Evolutionary conservation across 2,329 filamentous ascomycete species (phyloP), one percentile per base, ranked within the genome.

Genomic region (Aquanectria penicillioides): DNA sequence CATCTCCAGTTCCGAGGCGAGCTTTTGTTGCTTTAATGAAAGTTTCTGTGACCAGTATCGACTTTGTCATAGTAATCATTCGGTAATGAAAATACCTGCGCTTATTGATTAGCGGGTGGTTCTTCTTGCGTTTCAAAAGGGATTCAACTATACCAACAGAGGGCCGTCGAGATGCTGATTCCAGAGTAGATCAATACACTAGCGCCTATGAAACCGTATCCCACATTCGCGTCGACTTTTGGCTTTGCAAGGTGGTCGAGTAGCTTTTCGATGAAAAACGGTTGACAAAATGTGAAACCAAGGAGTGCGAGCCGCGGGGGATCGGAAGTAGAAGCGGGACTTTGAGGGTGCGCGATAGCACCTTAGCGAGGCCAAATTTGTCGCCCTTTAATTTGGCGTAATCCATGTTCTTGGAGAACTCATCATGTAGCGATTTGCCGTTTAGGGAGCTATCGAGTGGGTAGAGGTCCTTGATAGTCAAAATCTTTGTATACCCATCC

Each of bases 121-220:
- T 6, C 4, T 2, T 37, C 13, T 6, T 9, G 4, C 12, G 6
- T 20, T 23, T 6, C 23, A 5, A 4, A 6, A 6, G 6, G 9
- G 18, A 6, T 20, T 13, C 6, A 9, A 15, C 7, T 20, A 9
- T 57, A 57, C 54, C 54, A 57, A 31, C 36, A 53, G 2, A 52
- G 34, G 7, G 48, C 48, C 33, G 34, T 29, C 6, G 55, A 58
- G 11, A 58, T 38, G 10, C 78, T 77, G 29, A 80, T 73, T n/a
- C 78, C 78, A 20, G 73, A 50, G 57, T 80, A 80, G 8, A 79
- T 72, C 4, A 80, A 54, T 6, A 72, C 57, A 6, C 73, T 75
- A 0, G 77, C 78, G 2, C 71, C 76, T 48, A 81, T 76, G 12
- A 81, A 71, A 0, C 73, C 66, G 48, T 72, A 67, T 22, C 71